Evolutionary conservation across 352 stramenopile species (phyloP), one percentile per base, ranked within the genome.

Genomic region (Elongisporangium undulatum): DNA sequence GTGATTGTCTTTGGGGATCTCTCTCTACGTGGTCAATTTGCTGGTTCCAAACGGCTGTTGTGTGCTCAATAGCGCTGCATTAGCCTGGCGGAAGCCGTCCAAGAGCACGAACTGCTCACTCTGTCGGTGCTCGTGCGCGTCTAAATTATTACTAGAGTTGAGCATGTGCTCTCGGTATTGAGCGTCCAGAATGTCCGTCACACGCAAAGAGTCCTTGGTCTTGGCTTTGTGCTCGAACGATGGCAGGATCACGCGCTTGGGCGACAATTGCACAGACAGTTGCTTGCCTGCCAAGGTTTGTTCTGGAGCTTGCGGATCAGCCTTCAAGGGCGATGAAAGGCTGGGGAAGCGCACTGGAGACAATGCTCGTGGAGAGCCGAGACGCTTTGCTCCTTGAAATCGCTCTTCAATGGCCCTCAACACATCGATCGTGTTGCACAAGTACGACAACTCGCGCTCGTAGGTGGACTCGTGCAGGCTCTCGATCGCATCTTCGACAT

Each of bases 381-480:
- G 9, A 19, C 6, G 52, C n/a, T 17, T 21, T 9, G 19, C 1
- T 23, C 51, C 59, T 19, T 48, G 39, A 21, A 79, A 77, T 16
- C 61, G 61, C 2, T 57, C 53, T 23, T 71, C 49, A 15, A 82
- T 17, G 5, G 71, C 61, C 39, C 55, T 69, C 0, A 56, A n/a
- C 16, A 92, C 63, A 17, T 88, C 76, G 17, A 89, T 65, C 20
- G 82, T 63, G 4, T 67, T 68, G 54, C 74, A 82, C 19, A 92
- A 61, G 49, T 85, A 85, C 10, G 72, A 69, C 15, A 92, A 63
- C 29, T 92, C 82, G 6, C 75, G 69, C 23, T 89, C 69, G 45
- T 89, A 89, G 12, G 57, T 73, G 12, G 69, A 38, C 52, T 82
- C 76, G 41, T 82, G 74, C 1, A 92, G 61, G 39, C 77, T 78